Evolutionary conservation across 179 eudicot species (phyloP).

Genomic region (Silene noctiflora): DNA sequence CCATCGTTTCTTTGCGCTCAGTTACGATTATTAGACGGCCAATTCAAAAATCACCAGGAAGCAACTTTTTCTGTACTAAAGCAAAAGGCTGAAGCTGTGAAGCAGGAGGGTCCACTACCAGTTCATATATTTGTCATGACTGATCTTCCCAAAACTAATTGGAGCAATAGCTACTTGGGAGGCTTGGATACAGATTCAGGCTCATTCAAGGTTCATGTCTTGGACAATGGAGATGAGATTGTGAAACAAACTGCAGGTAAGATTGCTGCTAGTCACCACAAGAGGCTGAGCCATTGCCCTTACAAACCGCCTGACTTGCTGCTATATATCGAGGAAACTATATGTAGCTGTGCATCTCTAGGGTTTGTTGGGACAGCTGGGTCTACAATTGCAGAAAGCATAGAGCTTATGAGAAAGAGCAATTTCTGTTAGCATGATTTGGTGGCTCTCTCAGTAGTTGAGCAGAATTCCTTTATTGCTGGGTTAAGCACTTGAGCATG

Average conservation of each 20-base stretch:
- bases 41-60: constrained; percentile 83
- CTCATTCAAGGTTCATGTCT: constrained; percentile 54
- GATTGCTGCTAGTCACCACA: constrained; percentile 32
- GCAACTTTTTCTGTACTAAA: constrained; percentile 54
- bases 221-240: constrained; percentile 46
- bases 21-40: constrained; percentile 88
- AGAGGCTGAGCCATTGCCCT: constrained; percentile 34
- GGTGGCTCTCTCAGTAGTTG: constrained; percentile 12
- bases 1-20: constrained; percentile 81
- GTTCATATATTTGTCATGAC: constrained; percentile 86
- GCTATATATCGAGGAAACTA: constrained; percentile 63
- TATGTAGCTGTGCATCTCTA: constrained; percentile 87
- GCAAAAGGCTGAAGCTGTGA: constrained; percentile 53
- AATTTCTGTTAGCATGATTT: constrained; percentile 33
- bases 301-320: constrained; percentile 55
- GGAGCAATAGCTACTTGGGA: constrained; percentile 70
- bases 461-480: not conserved
- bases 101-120: constrained; percentile 47
- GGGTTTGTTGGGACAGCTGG: constrained; percentile 93
- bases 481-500: not conserved
- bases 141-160: constrained; percentile 74
- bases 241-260: constrained; percentile 49
- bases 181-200: constrained; percentile 47
- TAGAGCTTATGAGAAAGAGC: constrained; percentile 72
- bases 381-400: constrained; percentile 82